phyloP scores from a whole-genome alignment of 1,284 basidiomycete species.

The Puccinia hordei region DNA sequence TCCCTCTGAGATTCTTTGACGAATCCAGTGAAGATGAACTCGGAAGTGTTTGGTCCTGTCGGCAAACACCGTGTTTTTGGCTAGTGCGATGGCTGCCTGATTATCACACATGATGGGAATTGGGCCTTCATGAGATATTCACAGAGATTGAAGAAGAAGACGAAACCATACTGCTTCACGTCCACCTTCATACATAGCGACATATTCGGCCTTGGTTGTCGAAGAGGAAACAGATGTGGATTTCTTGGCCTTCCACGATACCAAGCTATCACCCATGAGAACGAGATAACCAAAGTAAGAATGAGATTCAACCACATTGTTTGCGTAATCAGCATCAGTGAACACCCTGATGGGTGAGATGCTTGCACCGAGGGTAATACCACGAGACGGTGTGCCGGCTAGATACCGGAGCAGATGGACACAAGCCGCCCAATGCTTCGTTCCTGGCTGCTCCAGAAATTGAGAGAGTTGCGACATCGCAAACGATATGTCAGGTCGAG shows the following conservation, averaged over 20 bases:
- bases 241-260: conserved; percentile 4
- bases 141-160: background rate
- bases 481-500: no score
- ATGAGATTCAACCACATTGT: background rate
- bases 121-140: no score
- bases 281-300: background rate
- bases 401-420: background rate
- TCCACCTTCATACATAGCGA: background rate
- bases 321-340: background rate
- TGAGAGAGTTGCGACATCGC: no score
- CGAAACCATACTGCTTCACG: conserved; percentile 3
- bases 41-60: no score
- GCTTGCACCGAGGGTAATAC: background rate
- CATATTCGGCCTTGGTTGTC: background rate
- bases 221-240: background rate
- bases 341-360: background rate
- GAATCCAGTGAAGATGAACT: no score
- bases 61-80: no score
- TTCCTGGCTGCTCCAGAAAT: no score
- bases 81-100: background rate
- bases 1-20: no score
- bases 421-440: background rate
- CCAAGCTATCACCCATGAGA: background rate
- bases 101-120: background rate
- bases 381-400: background rate